A percentile compares a stretch with the other conserved stretches of the same genome.
phyloP scores from a whole-genome alignment of 371 early-diverging fungal genomes.

The Mortierella sp. region DNA sequence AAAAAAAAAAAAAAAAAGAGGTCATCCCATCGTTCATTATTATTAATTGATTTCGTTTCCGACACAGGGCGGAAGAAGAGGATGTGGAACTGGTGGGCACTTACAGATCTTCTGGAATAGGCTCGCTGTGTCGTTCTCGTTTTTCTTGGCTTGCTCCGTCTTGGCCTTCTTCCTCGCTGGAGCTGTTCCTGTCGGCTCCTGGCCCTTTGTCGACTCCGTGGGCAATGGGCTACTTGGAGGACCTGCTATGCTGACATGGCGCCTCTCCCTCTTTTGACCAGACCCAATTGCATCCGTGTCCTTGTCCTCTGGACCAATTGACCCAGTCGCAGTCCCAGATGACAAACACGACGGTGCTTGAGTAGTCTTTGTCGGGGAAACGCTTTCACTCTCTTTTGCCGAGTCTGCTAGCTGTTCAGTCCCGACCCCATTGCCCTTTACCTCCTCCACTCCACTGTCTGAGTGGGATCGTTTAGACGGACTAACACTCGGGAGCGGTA shows the following conservation, averaged over 20 bases:
- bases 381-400: conserved; percentile 3
- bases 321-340: not conserved
- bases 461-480: too few relatives aligned
- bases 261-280: conserved; percentile 26
- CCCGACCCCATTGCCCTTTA: too few relatives aligned
- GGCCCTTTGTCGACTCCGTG: conserved; percentile 2
- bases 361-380: not conserved
- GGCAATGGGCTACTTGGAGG: not conserved
- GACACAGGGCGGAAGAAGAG: not conserved
- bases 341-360: not conserved
- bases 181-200: conserved; percentile 7
- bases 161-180: conserved; percentile 43
- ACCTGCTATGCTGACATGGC: conserved; percentile 7
- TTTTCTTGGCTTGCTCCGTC: conserved; percentile 20
- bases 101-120: conserved; percentile 53
- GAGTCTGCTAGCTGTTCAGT: conserved; percentile 1
- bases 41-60: too few relatives aligned
- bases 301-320: not conserved
- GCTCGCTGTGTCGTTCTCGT: conserved; percentile 42
- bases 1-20: not conserved
- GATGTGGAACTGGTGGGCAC: too few relatives aligned
- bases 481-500: too few relatives aligned
- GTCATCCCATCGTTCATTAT: too few relatives aligned
- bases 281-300: conserved; percentile 7
- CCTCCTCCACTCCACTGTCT: too few relatives aligned